Conservation (phyloP, 108 stramenopile species). For the Cylindrotheca closterium region DNA sequence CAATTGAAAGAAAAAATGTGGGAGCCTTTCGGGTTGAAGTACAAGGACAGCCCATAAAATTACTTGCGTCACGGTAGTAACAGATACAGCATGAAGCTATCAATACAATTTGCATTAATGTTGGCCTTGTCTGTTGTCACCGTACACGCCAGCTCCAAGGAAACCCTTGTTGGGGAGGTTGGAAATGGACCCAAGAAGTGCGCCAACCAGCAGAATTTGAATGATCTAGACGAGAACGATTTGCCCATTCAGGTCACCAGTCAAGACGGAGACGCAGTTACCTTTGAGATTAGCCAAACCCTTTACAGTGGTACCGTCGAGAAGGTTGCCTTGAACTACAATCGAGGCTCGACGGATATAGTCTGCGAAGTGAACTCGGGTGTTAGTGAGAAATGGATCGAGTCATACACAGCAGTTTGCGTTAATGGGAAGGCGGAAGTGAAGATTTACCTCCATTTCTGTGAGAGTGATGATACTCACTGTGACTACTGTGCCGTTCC, state of each 20-base stretch:
- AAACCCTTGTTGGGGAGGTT: not conserved
- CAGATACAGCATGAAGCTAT: too few species aligned
- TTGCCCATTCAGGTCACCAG: not conserved
- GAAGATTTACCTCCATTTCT: not conserved
- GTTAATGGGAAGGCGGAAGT: not conserved
- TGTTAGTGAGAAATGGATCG: not conserved
- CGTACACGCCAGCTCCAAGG: not conserved
- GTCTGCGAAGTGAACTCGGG: not conserved
- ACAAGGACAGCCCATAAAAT: too few species aligned
- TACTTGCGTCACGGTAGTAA: too few species aligned
- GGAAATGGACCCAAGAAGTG: slow-evolving; percentile 1
- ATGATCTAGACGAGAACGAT: not conserved
- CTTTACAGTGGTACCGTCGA: not conserved
- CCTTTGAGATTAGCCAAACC: not conserved
- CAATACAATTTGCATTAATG: too few species aligned
- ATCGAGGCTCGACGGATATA: not conserved
- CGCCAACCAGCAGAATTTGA: not conserved
- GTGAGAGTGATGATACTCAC: not conserved
- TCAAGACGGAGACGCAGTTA: not conserved
- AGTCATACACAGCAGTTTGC: not conserved
- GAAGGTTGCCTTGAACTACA: not conserved
- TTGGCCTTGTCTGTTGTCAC: too few species aligned
- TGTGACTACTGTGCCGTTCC: not conserved
- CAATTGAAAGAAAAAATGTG: too few species aligned
- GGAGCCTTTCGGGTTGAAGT: too few species aligned